Conservation (phyloP, 306 rosid genomes). For the Begonia loranthoides region DNA sequence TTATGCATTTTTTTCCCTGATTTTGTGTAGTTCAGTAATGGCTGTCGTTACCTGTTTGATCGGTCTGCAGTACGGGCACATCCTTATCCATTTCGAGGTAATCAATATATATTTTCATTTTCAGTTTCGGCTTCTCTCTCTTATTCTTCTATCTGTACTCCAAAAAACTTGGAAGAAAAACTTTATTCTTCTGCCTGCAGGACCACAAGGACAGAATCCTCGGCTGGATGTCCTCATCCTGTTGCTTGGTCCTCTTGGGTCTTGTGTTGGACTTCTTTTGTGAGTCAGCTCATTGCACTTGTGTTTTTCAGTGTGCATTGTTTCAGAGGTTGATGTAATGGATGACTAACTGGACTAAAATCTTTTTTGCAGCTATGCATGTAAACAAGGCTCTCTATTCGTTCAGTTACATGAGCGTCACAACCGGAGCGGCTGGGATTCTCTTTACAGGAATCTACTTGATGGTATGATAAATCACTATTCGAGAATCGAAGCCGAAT, state of each 20-base stretch:
- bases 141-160: neutral
- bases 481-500: no score
- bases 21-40: conserved; percentile 65
- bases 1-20: neutral
- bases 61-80: conserved; percentile 88
- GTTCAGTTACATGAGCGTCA: conserved; percentile 68
- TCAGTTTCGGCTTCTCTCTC: no score
- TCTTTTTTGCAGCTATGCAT: conserved; percentile 42
- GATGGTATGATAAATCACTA: conserved; percentile 26
- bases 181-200: conserved; percentile 24
- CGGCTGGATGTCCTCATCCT: conserved; percentile 65
- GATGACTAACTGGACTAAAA: no score
- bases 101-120: neutral
- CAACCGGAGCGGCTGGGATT: conserved; percentile 76
- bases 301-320: no score
- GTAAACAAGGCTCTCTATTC: conserved; percentile 84
- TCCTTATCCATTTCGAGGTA: conserved; percentile 79
- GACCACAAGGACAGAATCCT: conserved; percentile 65
- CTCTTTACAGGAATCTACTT: conserved; percentile 67
- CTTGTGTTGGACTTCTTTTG: conserved; percentile 54
- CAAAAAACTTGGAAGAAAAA: neutral
- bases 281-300: conserved; percentile 7
- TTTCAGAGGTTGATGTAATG: no score
- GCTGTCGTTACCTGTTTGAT: conserved; percentile 86
- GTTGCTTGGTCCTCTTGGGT: conserved; percentile 47